Percentiles rank a stretch among this genome's conserved stretches.
Evolutionary conservation across 2,329 filamentous ascomycete species (phyloP).

Genomic region (Cladosporium sp.): DNA sequence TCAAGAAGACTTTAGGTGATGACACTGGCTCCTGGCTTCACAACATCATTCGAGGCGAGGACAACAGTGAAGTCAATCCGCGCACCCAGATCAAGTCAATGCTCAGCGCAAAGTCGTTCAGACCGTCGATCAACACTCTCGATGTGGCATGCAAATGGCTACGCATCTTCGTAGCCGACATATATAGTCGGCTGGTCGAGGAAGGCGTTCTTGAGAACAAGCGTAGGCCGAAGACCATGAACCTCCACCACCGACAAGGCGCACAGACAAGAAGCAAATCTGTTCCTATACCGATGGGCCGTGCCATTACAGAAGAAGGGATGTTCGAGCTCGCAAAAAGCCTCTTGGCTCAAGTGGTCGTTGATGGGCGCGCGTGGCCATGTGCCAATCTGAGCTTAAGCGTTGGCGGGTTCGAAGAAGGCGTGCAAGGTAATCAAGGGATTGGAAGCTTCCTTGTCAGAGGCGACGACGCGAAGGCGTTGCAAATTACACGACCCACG

Average conservation of each 20-base stretch:
- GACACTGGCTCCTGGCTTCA: constrained; percentile 85
- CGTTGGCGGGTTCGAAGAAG: constrained; percentile 89
- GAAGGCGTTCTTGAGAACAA: constrained; percentile 86
- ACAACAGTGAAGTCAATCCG: constrained; percentile 82
- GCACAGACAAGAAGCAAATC: constrained; percentile 71
- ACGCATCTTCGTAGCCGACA: constrained; percentile 85
- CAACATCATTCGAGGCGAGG: constrained; percentile 77
- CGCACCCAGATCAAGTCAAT: constrained; percentile 95
- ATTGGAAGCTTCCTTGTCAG: constrained; percentile 82
- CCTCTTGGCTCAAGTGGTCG: constrained; percentile 71
- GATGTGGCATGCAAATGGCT: constrained; percentile 84
- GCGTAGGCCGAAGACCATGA: constrained; percentile 79
- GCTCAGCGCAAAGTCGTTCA: constrained; percentile 93
- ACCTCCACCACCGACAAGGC: constrained; percentile 73
- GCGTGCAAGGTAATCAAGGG: constrained; percentile 74
- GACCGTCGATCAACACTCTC: constrained; percentile 71
- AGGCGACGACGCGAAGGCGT: constrained; percentile 53
- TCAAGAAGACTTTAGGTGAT: constrained; percentile 74
- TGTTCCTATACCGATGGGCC: constrained; percentile 71
- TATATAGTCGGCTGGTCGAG: constrained; percentile 82
- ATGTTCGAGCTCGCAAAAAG: constrained; percentile 73
- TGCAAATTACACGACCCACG: constrained; percentile 29
- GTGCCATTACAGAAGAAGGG: constrained; percentile 64
- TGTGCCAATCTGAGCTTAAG: constrained; percentile 86
- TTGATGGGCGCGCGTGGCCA: constrained; percentile 79